Evolutionary conservation across 768 basidiomycete genomes (phyloP), one percentile per base, ranked within the genome.

Genomic region (Dendrothele bispora): DNA sequence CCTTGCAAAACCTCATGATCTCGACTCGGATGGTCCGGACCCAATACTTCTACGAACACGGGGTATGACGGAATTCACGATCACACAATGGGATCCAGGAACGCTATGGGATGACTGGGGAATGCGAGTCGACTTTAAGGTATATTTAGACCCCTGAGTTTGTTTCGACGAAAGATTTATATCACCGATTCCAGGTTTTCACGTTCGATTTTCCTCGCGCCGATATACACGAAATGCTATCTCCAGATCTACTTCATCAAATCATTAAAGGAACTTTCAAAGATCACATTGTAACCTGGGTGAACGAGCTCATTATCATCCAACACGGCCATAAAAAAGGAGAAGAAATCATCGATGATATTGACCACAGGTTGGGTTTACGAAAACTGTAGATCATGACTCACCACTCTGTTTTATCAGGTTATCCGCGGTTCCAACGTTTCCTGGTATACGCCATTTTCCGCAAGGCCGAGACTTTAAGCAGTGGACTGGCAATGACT

Each of bases 401-500:
- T 32, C n/a, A 34, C 20, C 40, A 17, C 24, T 15, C 4, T 32
- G 35, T 21, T 12, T 28, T n/a, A 14, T 29, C 38, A 59, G 60
- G 18, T 51, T 62, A 15, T 42, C 54, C 1, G 51, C 52, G 1
- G 44, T 48, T 3, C 41, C 53, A 2, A 29, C 49, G 27, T 61
- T 56, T 30, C 34, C 51, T 1, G 59, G 57, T 7, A 27, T 66
- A 12, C 45, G 52, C 4, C 20, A 48, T 3, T 66, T 66, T 46
- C 58, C 59, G 11, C 44, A 62, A 34, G 64, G 65, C 1, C 55
- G 48, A 0, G 50, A 51, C 21, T 65, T 65, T 48, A 49, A 52
- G 24, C 63, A 67, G 42, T 68, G 66, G 66, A 68, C 60, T 5
- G 65, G 62, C 1, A 56, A 69, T 41, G 60, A 67, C 27, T 68